phyloP scores from a whole-genome alignment of 164 flowering plant genomes.

The Euptelea pleiosperma region DNA sequence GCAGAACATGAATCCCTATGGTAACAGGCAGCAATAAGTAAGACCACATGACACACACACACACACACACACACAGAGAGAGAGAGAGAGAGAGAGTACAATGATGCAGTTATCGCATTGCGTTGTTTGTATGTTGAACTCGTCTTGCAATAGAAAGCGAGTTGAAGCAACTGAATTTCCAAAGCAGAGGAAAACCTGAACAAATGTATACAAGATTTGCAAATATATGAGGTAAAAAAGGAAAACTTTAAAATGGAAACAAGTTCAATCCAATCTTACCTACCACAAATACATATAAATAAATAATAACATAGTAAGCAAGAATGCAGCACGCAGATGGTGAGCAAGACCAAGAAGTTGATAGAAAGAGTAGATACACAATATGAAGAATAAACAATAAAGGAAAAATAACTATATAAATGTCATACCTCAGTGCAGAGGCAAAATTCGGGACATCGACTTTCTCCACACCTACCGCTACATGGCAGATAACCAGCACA shows the following conservation, averaged over 20 bases:
- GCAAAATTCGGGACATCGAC: constrained; percentile 58
- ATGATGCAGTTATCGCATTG: constrained; percentile 81
- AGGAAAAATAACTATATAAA: neutral
- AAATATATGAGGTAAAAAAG: neutral
- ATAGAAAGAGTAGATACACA: too few species aligned
- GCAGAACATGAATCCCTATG: constrained; percentile 77
- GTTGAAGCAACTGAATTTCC: constrained; percentile 70
- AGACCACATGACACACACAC: too few species aligned
- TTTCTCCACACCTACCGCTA: constrained; percentile 65
- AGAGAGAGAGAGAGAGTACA: constrained; percentile 43
- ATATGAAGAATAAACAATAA: neutral
- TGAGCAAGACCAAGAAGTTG: neutral
- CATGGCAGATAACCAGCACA: constrained; percentile 70
- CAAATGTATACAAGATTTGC: neutral
- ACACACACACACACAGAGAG: constrained; percentile 10
- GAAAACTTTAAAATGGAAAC: neutral
- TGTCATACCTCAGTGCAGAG: constrained; percentile 50
- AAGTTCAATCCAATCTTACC: too few species aligned
- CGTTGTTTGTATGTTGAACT: constrained; percentile 75
- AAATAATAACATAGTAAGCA: too few species aligned
- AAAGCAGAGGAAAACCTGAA: constrained; percentile 64
- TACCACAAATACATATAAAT: too few species aligned
- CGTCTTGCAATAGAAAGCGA: constrained; percentile 75
- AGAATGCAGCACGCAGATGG: neutral
- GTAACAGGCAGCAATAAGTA: too few species aligned